Evolutionary conservation across 2,329 filamentous ascomycete genomes (phyloP).

Genomic region (Alternaria sp.): DNA sequence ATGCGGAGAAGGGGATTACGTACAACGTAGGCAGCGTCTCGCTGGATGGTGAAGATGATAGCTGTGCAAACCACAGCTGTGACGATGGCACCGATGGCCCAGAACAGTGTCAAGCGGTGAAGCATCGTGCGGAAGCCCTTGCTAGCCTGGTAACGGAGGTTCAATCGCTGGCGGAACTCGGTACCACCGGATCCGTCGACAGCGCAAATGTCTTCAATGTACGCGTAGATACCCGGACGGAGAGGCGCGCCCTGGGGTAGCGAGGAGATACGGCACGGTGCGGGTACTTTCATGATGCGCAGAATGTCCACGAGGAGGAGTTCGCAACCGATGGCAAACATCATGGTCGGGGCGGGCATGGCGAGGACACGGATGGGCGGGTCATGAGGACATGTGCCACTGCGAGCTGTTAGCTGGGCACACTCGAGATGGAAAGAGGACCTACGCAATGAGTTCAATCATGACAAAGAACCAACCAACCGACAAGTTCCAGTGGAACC

Average conservation of each 20-base stretch:
- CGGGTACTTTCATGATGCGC: conserved; percentile 53
- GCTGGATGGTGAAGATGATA: conserved; percentile 56
- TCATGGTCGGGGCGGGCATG: conserved; percentile 59
- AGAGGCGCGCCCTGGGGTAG: conserved; percentile 58
- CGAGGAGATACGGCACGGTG: conserved; percentile 60
- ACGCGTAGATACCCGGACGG: conserved; percentile 60
- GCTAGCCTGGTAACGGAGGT: conserved; percentile 60
- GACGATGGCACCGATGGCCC: conserved; percentile 55
- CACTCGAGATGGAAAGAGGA: not conserved
- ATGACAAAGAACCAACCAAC: conserved; percentile 63
- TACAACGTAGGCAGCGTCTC: conserved; percentile 57
- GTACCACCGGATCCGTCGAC: conserved; percentile 62
- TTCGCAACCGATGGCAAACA: conserved; percentile 60
- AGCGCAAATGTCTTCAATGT: conserved; percentile 62
- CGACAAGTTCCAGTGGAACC: conserved; percentile 64
- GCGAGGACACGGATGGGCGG: conserved; percentile 61
- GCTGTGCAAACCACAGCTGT: conserved; percentile 52
- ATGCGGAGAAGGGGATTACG: conserved; percentile 17
- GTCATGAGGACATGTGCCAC: conserved; percentile 54
- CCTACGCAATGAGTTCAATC: conserved; percentile 61
- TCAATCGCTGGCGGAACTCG: conserved; percentile 59
- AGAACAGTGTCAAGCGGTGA: conserved; percentile 59
- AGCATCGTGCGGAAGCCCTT: conserved; percentile 62
- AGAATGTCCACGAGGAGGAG: conserved; percentile 58
- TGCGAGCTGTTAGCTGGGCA: conserved; percentile 23